Evolutionary conservation across 257 asterid species (phyloP).

Genomic region (Plectranthus barbatus): DNA sequence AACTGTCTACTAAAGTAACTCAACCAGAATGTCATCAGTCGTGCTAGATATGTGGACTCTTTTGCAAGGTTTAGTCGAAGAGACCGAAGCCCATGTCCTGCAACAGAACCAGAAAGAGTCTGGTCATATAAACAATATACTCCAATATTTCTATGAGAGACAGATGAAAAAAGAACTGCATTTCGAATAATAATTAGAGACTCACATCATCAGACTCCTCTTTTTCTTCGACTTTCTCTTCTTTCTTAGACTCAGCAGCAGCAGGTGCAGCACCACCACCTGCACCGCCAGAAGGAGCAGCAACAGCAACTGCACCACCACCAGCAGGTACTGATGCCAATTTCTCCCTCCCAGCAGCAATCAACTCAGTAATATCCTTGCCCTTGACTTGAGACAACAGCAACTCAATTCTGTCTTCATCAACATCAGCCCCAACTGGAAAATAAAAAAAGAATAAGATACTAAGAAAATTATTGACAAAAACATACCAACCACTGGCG

Average conservation of each 20-base stretch:
- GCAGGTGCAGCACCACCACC: slow-evolving; percentile 37
- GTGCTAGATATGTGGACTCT: not conserved
- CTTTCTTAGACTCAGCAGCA: slow-evolving; percentile 48
- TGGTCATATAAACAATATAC: not conserved
- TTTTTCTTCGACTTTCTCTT: slow-evolving; percentile 48
- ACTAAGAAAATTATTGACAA: not conserved
- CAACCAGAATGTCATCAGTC: not conserved
- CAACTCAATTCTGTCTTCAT: slow-evolving; percentile 32
- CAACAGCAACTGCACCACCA: slow-evolving; percentile 37
- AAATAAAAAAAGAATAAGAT: not conserved
- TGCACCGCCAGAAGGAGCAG: slow-evolving; percentile 28
- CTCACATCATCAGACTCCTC: slow-evolving; percentile 52
- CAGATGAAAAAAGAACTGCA: not conserved
- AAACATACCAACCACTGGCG: not conserved
- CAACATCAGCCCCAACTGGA: slow-evolving; percentile 48
- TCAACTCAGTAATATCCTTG: slow-evolving; percentile 45
- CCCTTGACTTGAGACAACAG: slow-evolving; percentile 39
- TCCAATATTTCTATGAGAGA: no score
- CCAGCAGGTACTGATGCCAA: slow-evolving; percentile 56
- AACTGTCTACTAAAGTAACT: slow-evolving; percentile 11
- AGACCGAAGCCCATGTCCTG: slow-evolving; percentile 66
- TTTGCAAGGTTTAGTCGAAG: slow-evolving; percentile 26
- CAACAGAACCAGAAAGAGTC: not conserved
- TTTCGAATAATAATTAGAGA: not conserved
- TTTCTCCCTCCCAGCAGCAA: slow-evolving; percentile 50